Base-by-base conservation (phyloP, 345 rosid genomes). In the Kernera saxatilis region DNA sequence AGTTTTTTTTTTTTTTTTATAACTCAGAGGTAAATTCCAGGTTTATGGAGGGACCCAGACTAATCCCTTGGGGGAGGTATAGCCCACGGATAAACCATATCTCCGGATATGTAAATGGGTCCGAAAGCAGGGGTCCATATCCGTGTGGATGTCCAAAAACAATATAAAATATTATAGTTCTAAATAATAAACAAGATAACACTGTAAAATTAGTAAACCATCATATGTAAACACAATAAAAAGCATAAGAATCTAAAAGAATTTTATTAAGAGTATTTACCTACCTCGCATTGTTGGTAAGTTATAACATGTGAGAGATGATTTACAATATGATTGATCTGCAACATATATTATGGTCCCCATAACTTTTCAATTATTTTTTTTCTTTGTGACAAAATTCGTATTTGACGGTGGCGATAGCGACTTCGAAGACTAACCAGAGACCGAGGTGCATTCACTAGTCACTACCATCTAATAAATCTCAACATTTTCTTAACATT, bases 311-410 rank as follows among this genome's bases (percentile, higher is more conserved):
- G 17, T 68, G 43, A 41, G 33, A 19, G 41, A 55, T 67, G 35
- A 55, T 11, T n/a, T 32, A 55, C 33, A 68, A 43, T 30, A 45
- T 11, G 41, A 30, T 18, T 11, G 41, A 30, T 18, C 40, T 32
- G 11, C 45, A 69, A 13, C 22, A 10, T 32, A 43, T 17, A 69
- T 4, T n/a, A 56, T 56, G 73, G 73, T 69, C 65, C 35, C 45
- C 54, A 10, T 10, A 13, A 33, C 18, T 23, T 56, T 14, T 46
- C 17, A 32, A 56, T 6, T 69, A 51, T 30, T 55, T 69, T 17
- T 53, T 11, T 54, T 51, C 6, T 17, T 54, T 19, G 21, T n/a
- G n/a, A n/a, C n/a, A 30, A 43, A 53, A 8, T 52, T 69, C 45
- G 36, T 44, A 69, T 56, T 33, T 45, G 49, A 27, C 73, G 25